Evolutionary conservation across 495 filamentous ascomycete genomes (phyloP), one percentile per base, ranked within the genome.

Genomic region (Jackrogersella minutella): DNA sequence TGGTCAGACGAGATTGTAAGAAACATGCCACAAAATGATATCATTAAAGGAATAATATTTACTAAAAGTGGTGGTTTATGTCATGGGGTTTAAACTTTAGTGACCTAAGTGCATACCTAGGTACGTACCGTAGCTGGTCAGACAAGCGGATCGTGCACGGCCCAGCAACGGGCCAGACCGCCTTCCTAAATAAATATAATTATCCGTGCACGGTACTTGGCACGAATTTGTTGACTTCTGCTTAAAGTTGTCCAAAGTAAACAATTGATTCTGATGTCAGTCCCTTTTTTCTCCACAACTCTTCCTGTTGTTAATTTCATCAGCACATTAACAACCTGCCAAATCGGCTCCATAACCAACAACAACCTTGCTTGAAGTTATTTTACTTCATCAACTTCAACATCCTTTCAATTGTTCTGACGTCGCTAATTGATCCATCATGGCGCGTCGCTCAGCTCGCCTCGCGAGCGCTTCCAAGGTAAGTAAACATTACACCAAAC

Each of bases 371-470:
- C 28, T 67, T 50, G 34, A 26, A 43, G 2, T 11, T 9, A 10
- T 36, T 31, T 33, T n/a, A 37, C 30, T 44, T 13, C 21, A 43
- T 44, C 19, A 36, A 52, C 51, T 41, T 39, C 10, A 24, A 24
- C 16, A 26, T 50, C 24, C 51, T 13, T 52, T n/a, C 24, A 58
- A 31, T 10, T 5, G 13, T 58, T 22, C 9, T 59, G 54, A 60
- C 46, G 41, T 54, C 26, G 16, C 39, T 44, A 54, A n/a, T 11
- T 24, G 34, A 13, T 51, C 14, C 3, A 52, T 16, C 41, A 69
- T 69, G 66, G 55, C 66, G 66, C 81, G 81, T 73, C 76, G 76
- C 26, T 83, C 81, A 58, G 79, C 80, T 72, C 81, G 81, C 63
- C 65, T 83, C 64, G 81, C 81, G 47, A 78, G 75, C 67, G 54